Percentiles rank a stretch among this genome's conserved stretches.
Evolutionary conservation across 441 rosid genomes (phyloP).

Genomic region (Populus hybrid): DNA sequence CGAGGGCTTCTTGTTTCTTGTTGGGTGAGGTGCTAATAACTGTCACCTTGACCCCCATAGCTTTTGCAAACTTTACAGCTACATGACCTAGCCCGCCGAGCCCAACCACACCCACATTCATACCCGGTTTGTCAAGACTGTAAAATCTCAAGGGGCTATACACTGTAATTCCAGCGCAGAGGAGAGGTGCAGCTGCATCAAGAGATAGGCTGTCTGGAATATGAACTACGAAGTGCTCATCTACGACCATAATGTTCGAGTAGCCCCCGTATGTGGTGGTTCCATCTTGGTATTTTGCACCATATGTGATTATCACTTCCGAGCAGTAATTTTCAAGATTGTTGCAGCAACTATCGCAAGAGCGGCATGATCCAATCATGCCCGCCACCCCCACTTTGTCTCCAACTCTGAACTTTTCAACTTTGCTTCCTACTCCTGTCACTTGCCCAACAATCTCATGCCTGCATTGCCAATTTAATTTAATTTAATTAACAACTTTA

Average conservation of each 20-base stretch:
- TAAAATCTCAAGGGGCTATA: slow-evolving; percentile 49
- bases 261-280: slow-evolving; percentile 43
- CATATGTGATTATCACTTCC: slow-evolving; percentile 20
- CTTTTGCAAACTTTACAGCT: slow-evolving; percentile 52
- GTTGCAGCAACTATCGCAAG: slow-evolving; percentile 31
- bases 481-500: too few relatives aligned
- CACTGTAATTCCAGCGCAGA: slow-evolving; percentile 54
- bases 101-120: slow-evolving; percentile 48
- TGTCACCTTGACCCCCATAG: slow-evolving; percentile 43
- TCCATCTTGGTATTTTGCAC: slow-evolving; percentile 26
- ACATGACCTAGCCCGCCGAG: slow-evolving; percentile 57
- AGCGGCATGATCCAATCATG: slow-evolving; percentile 37
- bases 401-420: slow-evolving; percentile 34
- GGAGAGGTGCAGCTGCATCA: slow-evolving; percentile 43
- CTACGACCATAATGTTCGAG: slow-evolving; percentile 36
- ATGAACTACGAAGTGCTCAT: slow-evolving; percentile 35
- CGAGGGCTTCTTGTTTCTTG: slow-evolving; percentile 42
- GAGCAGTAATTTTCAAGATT: slow-evolving; percentile 46
- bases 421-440: slow-evolving; percentile 30
- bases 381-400: slow-evolving; percentile 45
- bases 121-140: slow-evolving; percentile 36
- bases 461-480: background rate
- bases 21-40: slow-evolving; percentile 42
- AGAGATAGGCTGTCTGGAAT: slow-evolving; percentile 38
- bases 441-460: slow-evolving; percentile 30